Evolutionary conservation across 768 basidiomycete genomes (phyloP), one percentile per base, ranked within the genome.

Genomic region (Pulveroboletus sp.): DNA sequence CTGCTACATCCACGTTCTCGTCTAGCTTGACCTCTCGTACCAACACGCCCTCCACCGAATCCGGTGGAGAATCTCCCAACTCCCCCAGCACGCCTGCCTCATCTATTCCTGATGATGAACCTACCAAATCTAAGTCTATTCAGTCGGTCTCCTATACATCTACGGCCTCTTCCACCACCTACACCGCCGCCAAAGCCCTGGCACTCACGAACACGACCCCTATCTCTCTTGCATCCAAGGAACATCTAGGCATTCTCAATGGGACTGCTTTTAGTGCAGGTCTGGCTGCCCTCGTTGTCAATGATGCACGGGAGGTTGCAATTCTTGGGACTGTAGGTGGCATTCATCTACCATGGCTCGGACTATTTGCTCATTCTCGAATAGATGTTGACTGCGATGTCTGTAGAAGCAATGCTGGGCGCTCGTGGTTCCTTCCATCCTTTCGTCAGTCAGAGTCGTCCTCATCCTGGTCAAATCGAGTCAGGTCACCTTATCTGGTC

Each of bases 401-500:
- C 89, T 14, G 80, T 84, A 5, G 91, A 93, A 64, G 90, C 89
- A 6, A 78, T 93, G 55, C 68, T 81, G 32, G 91, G 91, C 15
- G 77, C 82, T 14, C 81, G 81, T 21, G 82, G 74, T 11, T 85
- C 83, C 0, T 89, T 85, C 60, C 84, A 82, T 51, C 79, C 85
- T 3, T 93, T 93, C 73, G 87, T 93, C 52, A 75, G 78, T 47
- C 69, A 76, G 33, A 80, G 85, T 14, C 82, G 91, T 9, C 91
- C 91, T 7, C 91, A 93, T 65, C 85, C 87, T 6, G 90, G 90
- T 46, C 90, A 92, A 71, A 77, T 93, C 40, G 87, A 92, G 63
- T 78, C 75, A 2, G 89, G 86, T 3, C 78, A 73, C 55, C 81
- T 79, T 47, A 80, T 93, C 32, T 80, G 79, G 73, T 71, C 78